Percentiles rank a stretch among this genome's conserved stretches.
These are phyloP conservation scores for Blastocystis sp. DNA, from an alignment of 352 stramenopile species.

Conservation along the genomic window DNA sequence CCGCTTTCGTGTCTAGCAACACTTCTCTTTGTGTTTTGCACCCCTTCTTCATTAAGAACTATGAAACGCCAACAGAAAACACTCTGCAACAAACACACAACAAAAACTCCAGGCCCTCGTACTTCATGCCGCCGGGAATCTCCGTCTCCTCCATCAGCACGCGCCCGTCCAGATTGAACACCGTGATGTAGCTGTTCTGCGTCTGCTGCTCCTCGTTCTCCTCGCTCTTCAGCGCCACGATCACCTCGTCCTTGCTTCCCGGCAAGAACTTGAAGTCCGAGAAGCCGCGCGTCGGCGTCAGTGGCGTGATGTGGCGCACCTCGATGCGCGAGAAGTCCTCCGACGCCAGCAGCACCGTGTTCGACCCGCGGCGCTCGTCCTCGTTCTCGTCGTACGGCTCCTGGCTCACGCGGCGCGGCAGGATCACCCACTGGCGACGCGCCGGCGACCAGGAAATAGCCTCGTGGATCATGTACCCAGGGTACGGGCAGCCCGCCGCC, in stretches of 20 bases:
- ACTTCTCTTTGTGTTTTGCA: neutral
- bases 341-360: conserved; percentile 83
- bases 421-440: conserved; percentile 92
- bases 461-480: conserved; percentile 93
- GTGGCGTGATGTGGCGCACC: conserved; percentile 79
- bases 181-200: conserved; percentile 81
- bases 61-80: neutral
- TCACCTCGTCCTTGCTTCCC: conserved; percentile 82
- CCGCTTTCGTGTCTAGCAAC: too few species aligned
- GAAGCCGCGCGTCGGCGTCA: conserved; percentile 84
- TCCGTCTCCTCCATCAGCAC: conserved; percentile 85
- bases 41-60: neutral
- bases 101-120: conserved; percentile 84
- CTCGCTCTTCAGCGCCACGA: conserved; percentile 88
- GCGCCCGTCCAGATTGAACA: conserved; percentile 85
- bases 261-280: conserved; percentile 91
- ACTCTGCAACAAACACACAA: conserved; percentile 24
- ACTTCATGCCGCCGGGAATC: conserved; percentile 85
- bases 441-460: conserved; percentile 91
- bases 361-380: conserved; percentile 87
- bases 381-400: conserved; percentile 89
- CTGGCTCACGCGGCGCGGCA: conserved; percentile 88
- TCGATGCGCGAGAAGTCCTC: conserved; percentile 83
- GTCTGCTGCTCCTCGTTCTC: conserved; percentile 82
- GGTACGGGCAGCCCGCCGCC: conserved; percentile 82